Conservation (phyloP, 257 asterid genomes). For the Fraxinus americana region DNA sequence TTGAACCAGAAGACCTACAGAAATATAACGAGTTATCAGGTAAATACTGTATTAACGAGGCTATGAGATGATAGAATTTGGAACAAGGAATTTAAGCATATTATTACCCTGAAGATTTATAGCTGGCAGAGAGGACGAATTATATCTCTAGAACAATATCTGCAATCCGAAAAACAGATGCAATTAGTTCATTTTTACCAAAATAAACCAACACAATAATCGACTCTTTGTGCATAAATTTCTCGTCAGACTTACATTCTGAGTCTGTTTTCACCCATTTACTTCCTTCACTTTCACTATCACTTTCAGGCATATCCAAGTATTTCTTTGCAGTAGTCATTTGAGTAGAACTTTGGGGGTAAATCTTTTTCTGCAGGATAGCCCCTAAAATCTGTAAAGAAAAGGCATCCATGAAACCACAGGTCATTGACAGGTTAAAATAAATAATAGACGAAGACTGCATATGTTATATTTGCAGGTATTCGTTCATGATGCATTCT, state of each 20-base stretch:
- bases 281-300: slow-evolving; percentile 45
- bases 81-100: slow-evolving; percentile 14
- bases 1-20: not conserved
- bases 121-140: slow-evolving; percentile 25
- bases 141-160: slow-evolving; percentile 85
- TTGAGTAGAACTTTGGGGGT: slow-evolving; percentile 56
- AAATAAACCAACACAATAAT: not conserved
- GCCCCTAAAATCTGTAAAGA: slow-evolving; percentile 61
- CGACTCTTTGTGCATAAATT: not conserved
- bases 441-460: not conserved
- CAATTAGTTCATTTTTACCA: not conserved
- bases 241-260: slow-evolving; percentile 56
- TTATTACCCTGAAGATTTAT: slow-evolving; percentile 28
- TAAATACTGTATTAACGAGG: not conserved
- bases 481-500: slow-evolving; percentile 6
- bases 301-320: slow-evolving; percentile 42
- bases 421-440: not conserved
- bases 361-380: slow-evolving; percentile 65
- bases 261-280: slow-evolving; percentile 92
- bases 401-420: not conserved
- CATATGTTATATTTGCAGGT: not conserved
- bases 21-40: too few relatives aligned
- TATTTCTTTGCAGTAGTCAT: slow-evolving; percentile 40
- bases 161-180: slow-evolving; percentile 33
- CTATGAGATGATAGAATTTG: not conserved